These are phyloP conservation scores for Laburnicola sp. DNA, from an alignment of 2,329 filamentous ascomycete genomes.

Conservation along the genomic window DNA sequence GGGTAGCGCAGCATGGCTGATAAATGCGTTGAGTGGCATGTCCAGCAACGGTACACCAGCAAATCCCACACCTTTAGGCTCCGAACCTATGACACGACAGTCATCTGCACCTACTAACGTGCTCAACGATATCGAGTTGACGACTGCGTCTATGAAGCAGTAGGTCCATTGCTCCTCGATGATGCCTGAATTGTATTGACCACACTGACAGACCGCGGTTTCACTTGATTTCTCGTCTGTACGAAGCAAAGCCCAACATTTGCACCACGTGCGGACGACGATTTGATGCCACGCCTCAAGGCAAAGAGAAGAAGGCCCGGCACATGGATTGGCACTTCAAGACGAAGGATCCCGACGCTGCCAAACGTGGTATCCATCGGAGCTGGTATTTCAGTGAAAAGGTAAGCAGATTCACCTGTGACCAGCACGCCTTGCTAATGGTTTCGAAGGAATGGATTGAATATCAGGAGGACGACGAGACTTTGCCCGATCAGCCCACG, in stretches of 20 bases:
- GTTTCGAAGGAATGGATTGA: conserved; percentile 78
- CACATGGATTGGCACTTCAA: conserved; percentile 99
- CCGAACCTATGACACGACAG: conserved; percentile 34
- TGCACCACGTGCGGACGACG: conserved; percentile 91
- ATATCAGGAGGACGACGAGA: conserved; percentile 77
- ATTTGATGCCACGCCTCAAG: conserved; percentile 76
- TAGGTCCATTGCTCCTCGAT: conserved; percentile 44
- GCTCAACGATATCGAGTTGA: conserved; percentile 61
- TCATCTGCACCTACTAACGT: conserved; percentile 43
- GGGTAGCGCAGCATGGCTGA: conserved; percentile 35
- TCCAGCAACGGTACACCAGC: conserved; percentile 28
- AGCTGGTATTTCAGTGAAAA: conserved; percentile 94
- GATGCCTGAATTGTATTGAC: conserved; percentile 18
- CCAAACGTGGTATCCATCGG: conserved; percentile 83
- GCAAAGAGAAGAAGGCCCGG: conserved; percentile 80
- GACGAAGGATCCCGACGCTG: conserved; percentile 84
- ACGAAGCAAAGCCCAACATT: conserved; percentile 80
- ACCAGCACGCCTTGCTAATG: conserved; percentile 30
- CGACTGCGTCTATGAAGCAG: conserved; percentile 72
- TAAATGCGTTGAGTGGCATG: conserved; percentile 36
- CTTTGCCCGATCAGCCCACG: conserved; percentile 40
- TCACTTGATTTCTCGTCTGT: conserved; percentile 72
- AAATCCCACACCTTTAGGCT: conserved; percentile 30
- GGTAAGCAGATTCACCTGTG: conserved; percentile 55
- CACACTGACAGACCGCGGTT: conserved; percentile 64